Base-by-base conservation (phyloP, 202 grass and related monocot species). In the Musa balbisiana region DNA sequence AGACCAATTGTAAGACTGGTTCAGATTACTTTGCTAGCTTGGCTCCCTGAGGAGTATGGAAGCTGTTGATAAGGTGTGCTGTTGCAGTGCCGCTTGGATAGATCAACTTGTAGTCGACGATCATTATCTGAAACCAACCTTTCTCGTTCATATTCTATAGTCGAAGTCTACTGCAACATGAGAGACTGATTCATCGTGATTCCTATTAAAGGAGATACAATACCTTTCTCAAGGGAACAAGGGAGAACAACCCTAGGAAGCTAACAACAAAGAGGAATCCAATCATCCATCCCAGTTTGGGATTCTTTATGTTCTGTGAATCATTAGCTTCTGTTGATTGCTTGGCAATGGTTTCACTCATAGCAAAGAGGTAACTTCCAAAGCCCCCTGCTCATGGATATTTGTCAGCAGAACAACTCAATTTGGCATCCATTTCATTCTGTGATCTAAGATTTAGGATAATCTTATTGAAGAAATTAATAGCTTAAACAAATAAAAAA, bases 361-460 rank as follows among this genome's bases (percentile, higher is more conserved):
- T 87, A 8, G 85, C 85, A 66, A 83, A 87, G n/a, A 87, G 77
- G 55, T 87, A 87, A 49, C 85, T 87, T 71, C 85, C 85, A 77
- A 87, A 83, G 17, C 85, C 85, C 55, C 85, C 85, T 87, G 72
- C 2, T 49, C 53, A 22, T 16, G 12, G 51, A 33, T 23, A 67
- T 24, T 25, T 33, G 20, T 67, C 25, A 67, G 25, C 64, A 67
- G 12, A 25, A 67, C 64, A 67, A 33, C 23, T 29, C 25, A 3
- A 67, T 67, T 25, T 67, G 21, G 24, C 23, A 67, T 11, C 20
- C 10, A 23, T 65, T 23, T 12, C 21, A 2, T 3, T 65, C 11
- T 11, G 2, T 27, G 22, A 65, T 2, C n/a, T 16, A 19, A 24
- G 21, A 11, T 23, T 24, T 19, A 60, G 19, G 17, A 73, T 4